These are phyloP conservation scores for Trichoderma semiorbis DNA, from an alignment of 2,329 filamentous ascomycete species.

Conservation along the genomic window DNA sequence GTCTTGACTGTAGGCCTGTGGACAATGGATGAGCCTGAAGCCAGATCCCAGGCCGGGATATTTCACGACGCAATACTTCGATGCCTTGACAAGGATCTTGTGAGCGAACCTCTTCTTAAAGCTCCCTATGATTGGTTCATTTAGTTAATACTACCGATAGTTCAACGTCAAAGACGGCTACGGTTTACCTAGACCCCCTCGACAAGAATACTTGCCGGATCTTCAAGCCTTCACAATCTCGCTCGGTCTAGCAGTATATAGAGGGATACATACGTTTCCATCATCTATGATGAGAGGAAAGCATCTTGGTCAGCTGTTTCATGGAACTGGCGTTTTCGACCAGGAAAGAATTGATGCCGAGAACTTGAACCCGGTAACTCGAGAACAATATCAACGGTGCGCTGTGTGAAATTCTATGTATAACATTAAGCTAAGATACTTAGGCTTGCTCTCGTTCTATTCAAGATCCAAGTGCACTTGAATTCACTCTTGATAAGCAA, in stretches of 20 bases:
- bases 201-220: neutral
- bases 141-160: neutral
- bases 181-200: neutral
- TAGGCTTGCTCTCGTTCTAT: neutral
- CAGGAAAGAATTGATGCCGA: neutral
- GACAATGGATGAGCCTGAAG: neutral
- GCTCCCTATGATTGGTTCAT: neutral
- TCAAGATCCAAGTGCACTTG: neutral
- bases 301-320: neutral
- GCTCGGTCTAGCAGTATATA: neutral
- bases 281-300: neutral
- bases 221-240: neutral
- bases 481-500: neutral
- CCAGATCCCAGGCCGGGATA: neutral
- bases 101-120: neutral
- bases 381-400: neutral
- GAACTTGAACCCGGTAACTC: neutral
- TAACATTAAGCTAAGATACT: neutral
- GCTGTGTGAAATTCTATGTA: neutral
- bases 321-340: neutral
- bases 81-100: neutral
- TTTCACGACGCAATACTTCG: neutral
- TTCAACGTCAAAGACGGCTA: neutral
- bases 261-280: neutral
- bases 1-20: neutral